Percentiles rank a stretch among this genome's conserved stretches.
phyloP scores from a whole-genome alignment of 768 basidiomycete species.

The Neoboletus brunneissimus region DNA sequence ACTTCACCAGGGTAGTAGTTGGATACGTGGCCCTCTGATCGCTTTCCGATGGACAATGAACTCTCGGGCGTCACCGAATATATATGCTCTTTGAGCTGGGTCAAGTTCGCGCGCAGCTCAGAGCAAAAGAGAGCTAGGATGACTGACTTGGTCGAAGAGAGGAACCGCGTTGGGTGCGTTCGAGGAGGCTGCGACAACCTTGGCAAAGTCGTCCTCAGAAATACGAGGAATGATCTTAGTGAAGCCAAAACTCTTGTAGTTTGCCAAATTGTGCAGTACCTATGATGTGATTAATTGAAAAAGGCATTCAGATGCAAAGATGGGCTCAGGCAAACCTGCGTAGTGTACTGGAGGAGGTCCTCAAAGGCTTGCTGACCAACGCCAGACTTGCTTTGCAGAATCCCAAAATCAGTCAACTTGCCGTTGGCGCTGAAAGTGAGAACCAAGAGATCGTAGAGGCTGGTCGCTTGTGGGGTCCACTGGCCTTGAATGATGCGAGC shows the following conservation, averaged over 20 bases:
- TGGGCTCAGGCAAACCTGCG: conserved; percentile 49
- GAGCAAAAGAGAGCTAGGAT: neutral
- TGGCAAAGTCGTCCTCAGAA: conserved; percentile 56
- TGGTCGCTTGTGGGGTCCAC: conserved; percentile 70
- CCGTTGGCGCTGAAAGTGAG: conserved; percentile 62
- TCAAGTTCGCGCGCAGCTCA: conserved; percentile 2
- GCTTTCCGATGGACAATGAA: conserved; percentile 77
- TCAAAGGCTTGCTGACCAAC: conserved; percentile 63
- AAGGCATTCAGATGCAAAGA: neutral
- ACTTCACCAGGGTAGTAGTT: conserved; percentile 82
- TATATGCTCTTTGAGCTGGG: conserved; percentile 70
- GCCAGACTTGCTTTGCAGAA: conserved; percentile 51
- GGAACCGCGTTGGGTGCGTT: conserved; percentile 53
- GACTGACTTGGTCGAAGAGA: conserved; percentile 61
- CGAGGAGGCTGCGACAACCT: conserved; percentile 57
- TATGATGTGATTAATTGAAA: conserved; percentile 2
- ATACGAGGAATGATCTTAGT: conserved; percentile 83
- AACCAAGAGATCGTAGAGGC: conserved; percentile 70
- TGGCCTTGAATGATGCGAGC: conserved; percentile 81
- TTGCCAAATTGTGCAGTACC: conserved; percentile 48
- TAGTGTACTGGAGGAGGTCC: conserved; percentile 65
- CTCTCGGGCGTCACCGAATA: conserved; percentile 65
- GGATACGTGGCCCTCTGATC: conserved; percentile 69
- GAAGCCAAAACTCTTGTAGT: conserved; percentile 81
- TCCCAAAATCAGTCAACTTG: conserved; percentile 53